Conservation (phyloP, 805 yeast genomes). For the Pichia exigua region DNA sequence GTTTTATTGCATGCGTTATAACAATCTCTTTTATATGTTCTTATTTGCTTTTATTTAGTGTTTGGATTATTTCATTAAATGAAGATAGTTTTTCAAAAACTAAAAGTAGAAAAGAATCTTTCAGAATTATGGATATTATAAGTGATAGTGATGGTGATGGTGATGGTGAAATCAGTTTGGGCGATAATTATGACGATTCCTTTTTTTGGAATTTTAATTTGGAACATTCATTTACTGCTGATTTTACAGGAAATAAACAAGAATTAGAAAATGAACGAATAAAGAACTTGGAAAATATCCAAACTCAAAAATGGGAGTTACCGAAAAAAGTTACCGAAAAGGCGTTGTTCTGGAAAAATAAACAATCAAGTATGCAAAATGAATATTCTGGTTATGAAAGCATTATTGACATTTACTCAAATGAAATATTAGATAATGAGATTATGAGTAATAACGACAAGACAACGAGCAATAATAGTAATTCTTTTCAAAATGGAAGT, state of each 20-base stretch:
- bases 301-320: not conserved
- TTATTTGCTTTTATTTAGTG: not conserved
- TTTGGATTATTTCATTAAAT: not conserved
- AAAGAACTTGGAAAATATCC: not conserved
- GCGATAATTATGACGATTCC: not conserved
- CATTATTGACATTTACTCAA: not conserved
- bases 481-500: not conserved
- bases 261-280: not conserved
- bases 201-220: not conserved
- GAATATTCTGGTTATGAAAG: not conserved
- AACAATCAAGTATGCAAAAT: not conserved
- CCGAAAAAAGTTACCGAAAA: not conserved
- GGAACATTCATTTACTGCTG: not conserved
- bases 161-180: not conserved
- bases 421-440: not conserved
- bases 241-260: not conserved
- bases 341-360: constrained; percentile 1
- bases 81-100: not conserved
- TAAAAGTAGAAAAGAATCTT: not conserved
- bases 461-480: not conserved
- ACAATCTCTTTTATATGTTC: not conserved
- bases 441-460: not conserved
- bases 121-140: too few relatives aligned
- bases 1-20: not conserved
- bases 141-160: not conserved